A percentile compares a stretch with the other conserved stretches of the same genome.
Evolutionary conservation across 2,329 filamentous ascomycete genomes (phyloP).

Genomic region (Metarhizium humberi): DNA sequence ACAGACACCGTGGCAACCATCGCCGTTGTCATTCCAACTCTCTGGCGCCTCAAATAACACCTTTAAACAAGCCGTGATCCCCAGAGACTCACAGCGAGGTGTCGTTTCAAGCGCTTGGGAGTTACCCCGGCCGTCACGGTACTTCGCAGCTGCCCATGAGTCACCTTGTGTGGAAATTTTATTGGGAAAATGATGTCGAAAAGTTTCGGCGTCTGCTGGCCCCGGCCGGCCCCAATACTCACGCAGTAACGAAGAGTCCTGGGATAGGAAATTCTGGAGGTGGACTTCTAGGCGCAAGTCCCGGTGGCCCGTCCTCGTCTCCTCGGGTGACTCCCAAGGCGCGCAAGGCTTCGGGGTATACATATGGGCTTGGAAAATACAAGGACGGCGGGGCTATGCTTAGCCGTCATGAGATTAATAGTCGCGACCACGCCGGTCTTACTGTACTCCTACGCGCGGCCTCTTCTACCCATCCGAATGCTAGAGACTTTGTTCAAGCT

Average conservation of each 20-base stretch:
- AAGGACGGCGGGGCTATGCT: constrained; percentile 35
- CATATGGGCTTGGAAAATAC: constrained; percentile 29
- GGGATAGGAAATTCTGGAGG: constrained; percentile 26
- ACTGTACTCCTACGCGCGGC: constrained; percentile 80
- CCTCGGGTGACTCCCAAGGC: constrained; percentile 39
- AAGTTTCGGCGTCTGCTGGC: constrained; percentile 83
- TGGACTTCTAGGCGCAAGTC: constrained; percentile 25
- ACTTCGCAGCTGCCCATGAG: constrained; percentile 58
- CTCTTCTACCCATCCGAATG: constrained; percentile 61
- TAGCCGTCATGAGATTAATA: constrained; percentile 65
- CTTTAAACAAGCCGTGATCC: constrained; percentile 93
- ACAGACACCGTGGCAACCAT: constrained; percentile 2
- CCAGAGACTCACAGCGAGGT: constrained; percentile 81
- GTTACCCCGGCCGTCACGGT: background rate
- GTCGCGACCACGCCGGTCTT: constrained; percentile 70
- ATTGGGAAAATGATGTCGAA: constrained; percentile 96
- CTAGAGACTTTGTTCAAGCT: constrained; percentile 65
- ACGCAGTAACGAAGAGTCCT: constrained; percentile 44
- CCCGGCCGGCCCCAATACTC: constrained; percentile 52
- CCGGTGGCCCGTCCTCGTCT: constrained; percentile 35
- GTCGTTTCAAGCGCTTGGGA: constrained; percentile 48
- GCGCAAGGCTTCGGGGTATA: constrained; percentile 43
- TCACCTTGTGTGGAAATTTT: constrained; percentile 93
- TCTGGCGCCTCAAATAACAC: constrained; percentile 37
- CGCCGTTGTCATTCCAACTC: constrained; percentile 5